Percentiles rank a stretch among this genome's conserved stretches.
Evolutionary conservation across 2,329 filamentous ascomycete genomes (phyloP).

Genomic region (Zarea fungicola): DNA sequence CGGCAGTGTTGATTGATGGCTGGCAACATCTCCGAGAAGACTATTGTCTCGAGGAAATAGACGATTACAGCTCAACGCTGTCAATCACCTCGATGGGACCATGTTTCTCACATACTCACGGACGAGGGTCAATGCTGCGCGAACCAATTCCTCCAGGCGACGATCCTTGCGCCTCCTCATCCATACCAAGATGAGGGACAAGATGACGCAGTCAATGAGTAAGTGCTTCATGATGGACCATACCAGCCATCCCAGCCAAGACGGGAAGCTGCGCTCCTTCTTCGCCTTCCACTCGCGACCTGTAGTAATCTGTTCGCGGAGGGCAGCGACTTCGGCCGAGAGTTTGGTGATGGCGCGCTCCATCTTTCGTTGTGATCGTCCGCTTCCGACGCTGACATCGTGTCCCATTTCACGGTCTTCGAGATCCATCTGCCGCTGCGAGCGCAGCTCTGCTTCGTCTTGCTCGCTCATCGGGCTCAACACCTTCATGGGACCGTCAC

Average conservation of each 20-base stretch:
- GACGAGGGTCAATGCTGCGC: conserved; percentile 53
- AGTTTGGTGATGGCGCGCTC: conserved; percentile 83
- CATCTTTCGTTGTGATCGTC: conserved; percentile 73
- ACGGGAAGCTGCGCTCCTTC: conserved; percentile 57
- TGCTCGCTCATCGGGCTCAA: conserved; percentile 83
- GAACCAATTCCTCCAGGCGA: conserved; percentile 67
- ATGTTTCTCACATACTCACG: conserved; percentile 56
- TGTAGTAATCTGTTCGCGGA: conserved; percentile 83
- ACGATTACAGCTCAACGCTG: no score
- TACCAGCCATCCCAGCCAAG: conserved; percentile 66
- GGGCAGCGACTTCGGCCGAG: conserved; percentile 85
- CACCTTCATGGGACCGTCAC: conserved; percentile 59
- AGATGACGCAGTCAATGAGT: conserved; percentile 62
- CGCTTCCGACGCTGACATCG: conserved; percentile 26
- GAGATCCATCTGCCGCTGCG: conserved; percentile 41
- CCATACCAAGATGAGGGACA: conserved; percentile 64
- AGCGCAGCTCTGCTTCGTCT: conserved; percentile 59
- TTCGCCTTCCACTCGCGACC: conserved; percentile 66
- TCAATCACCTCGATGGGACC: conserved; percentile 49
- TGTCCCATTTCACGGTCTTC: conserved; percentile 40
- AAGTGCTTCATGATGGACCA: conserved; percentile 71
- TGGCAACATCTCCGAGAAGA: no score
- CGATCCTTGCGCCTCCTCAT: conserved; percentile 67
- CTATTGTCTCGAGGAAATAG: no score
- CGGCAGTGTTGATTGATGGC: no score